Base-by-base conservation (phyloP, 2,329 filamentous ascomycete genomes). In the Aspergillus awamori region DNA sequence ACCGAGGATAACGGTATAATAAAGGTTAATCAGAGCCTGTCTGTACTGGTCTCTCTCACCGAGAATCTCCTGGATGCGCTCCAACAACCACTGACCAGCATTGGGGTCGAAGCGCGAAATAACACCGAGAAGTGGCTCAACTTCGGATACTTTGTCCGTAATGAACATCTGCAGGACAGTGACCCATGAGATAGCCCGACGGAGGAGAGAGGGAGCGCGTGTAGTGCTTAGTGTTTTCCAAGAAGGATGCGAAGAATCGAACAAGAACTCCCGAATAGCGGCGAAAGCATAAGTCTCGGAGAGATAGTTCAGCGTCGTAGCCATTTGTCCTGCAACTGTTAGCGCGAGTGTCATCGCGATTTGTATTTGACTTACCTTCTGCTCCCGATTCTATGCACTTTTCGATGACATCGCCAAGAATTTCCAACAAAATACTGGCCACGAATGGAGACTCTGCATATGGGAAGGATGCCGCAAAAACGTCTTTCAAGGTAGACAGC, bases 351-450 rank as follows among this genome's bases (percentile, higher is more conserved):
- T 5, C 20, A 8, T 48, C 8, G 30, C 10, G 26, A 1, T 20
- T 3, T 6, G 11, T 8, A 13, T 0, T 8, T 38, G 8, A 15
- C 64, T 45, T 69, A 78, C 76, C 67, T 69, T 75, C 71, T 15
- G 61, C 56, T 2, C 67, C 67, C 8, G 67, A 72, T 17, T 70
- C 62, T 7, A 77, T 63, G 24, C 71, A 68, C 36, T 74, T 72
- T 56, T 76, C 72, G n/a, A 77, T 57, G 1, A 65, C 63, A 49
- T 78, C 76, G 26, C 73, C 75, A 30, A 79, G 41, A 24, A 77
- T 72, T 38, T 79, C 77, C 36, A 79, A 53, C 7, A 80, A 60
- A 39, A 70, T 66, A 15, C 72, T 72, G 33, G 71, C 73, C 30
- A 74, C 70, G 53, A 74, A 76, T 0, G 75, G 77, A 1, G 77